phyloP scores from a whole-genome alignment of 495 filamentous ascomycete genomes.

The Penicillium malachiteum region DNA sequence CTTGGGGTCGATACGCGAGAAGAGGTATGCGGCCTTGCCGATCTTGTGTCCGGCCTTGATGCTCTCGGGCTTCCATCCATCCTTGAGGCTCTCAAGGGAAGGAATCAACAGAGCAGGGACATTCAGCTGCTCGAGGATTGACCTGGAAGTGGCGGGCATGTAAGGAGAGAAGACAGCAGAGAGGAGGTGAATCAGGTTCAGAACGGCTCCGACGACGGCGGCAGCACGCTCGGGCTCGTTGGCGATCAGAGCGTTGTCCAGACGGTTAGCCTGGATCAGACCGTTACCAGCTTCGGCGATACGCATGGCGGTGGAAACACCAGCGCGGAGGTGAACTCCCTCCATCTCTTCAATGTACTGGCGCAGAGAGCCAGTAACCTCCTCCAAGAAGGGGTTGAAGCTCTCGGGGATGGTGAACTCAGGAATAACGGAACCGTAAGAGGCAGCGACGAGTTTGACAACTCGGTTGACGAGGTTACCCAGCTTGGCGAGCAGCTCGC shows the following conservation, averaged over 20 bases:
- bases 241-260: slow-evolving; percentile 77
- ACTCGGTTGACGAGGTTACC: slow-evolving; percentile 94
- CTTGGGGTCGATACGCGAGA: slow-evolving; percentile 77
- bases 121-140: slow-evolving; percentile 74
- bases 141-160: slow-evolving; percentile 74
- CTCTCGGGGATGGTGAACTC: slow-evolving; percentile 53
- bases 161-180: slow-evolving; percentile 76
- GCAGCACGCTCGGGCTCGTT: slow-evolving; percentile 70
- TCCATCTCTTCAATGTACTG: slow-evolving; percentile 74
- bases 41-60: slow-evolving; percentile 76
- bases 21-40: slow-evolving; percentile 78
- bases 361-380: slow-evolving; percentile 60
- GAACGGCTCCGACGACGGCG: slow-evolving; percentile 75
- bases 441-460: slow-evolving; percentile 83
- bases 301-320: slow-evolving; percentile 66
- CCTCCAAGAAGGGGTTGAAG: slow-evolving; percentile 46
- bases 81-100: slow-evolving; percentile 38
- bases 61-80: slow-evolving; percentile 57
- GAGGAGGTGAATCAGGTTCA: slow-evolving; percentile 81
- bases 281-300: slow-evolving; percentile 74
- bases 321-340: slow-evolving; percentile 71
- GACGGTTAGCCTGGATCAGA: slow-evolving; percentile 74
- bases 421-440: slow-evolving; percentile 67
- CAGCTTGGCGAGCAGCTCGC: slow-evolving; percentile 82
- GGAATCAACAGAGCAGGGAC: slow-evolving; percentile 65